Evolutionary conservation across 345 rosid species (phyloP), one percentile per base, ranked within the genome.

Genomic region (Hypericum androsaemum): DNA sequence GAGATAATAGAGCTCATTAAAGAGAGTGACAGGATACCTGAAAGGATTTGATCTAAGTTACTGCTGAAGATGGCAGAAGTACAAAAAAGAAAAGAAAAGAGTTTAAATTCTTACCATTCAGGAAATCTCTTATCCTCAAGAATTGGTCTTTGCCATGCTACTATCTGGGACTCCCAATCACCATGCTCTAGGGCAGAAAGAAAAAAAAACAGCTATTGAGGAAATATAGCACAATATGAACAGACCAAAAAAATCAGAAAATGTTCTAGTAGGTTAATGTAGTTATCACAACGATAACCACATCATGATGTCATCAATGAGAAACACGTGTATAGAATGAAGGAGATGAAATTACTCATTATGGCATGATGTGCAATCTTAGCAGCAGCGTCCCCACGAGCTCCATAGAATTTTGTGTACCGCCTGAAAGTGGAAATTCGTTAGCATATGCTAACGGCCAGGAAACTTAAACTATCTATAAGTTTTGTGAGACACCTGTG

Each of bases 1-100:
- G 40, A 90, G 88, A 76, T 76, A 90, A 71, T 87, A 90, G 47
- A 90, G 95, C 74, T 90, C 98, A 59, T 90, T 90, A 60, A 88
- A 90, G 39, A 90, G 83, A 50, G 96, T 81, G 73, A 71, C 42
- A 37, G 84, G 88, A 54, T 90, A 90, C 97, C 97, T 85, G 74
- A 58, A 72, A 69, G 59, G 41, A 57, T 39, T 28, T 13, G 14
- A 22, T 63, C 50, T 7, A 37, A 47, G 39, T 36, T 44, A 54
- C 17, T 28, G 57, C 12, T 57, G 43, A 65, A 45, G 22, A 38
- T 54, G 40, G 36, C 9, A n/a, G 6, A 16, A 47, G 36, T 63
- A 14, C 2, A 22, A 1, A 22, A 4, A 1, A 22, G 32, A 22
- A 22, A 22, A 22, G 32, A 4, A 13, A 16, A 46, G 50, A 49